Evolutionary conservation across 768 basidiomycete species (phyloP), one percentile per base, ranked within the genome.

Genomic region (Mycena floridula): DNA sequence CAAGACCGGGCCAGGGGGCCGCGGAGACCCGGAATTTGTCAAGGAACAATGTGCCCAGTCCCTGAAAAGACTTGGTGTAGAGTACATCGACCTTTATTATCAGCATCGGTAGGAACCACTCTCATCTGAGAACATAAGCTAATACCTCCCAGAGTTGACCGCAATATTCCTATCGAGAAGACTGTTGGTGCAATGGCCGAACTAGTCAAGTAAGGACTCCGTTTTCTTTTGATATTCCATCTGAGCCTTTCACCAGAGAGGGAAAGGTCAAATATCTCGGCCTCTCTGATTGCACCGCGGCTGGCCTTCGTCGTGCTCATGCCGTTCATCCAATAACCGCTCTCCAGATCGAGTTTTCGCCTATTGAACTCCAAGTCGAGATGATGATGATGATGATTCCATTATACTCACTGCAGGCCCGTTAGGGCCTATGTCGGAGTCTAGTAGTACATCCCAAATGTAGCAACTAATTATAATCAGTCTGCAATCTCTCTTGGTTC

Each of bases 251-350:
- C 58, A 59, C 46, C 51, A 60, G 69, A 57, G 42, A 65, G 50
- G 62, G 69, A 7, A 69, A 72, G 48, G 64, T 76, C 41, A 70
- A 68, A 43, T 71, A 76, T 51, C 60, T 79, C 22, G 76, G 78
- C 2, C 58, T 79, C 15, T 79, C 73, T 5, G 77, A 80, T 48
- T 64, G 62, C 44, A 70, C 66, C 6, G 65, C 66, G 2, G 49
- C 51, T 2, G 69, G 71, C 7, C 56, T 79, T 23, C 70, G 73
- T 27, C 69, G 78, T 7, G 77, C 76, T 2, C 62, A 68, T 46
- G 67, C 68, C 4, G 66, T 74, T 5, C 68, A 72, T 42, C 70
- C 69, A 6, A 67, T 74, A 46, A 49, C 70, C 9, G 70, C 70
- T 2, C 46, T 72, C 7, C 67, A 76, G 46, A 62, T 72, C 40